Conservation (phyloP, 2,329 filamentous ascomycete species). For the Diaporthe helianthi region DNA sequence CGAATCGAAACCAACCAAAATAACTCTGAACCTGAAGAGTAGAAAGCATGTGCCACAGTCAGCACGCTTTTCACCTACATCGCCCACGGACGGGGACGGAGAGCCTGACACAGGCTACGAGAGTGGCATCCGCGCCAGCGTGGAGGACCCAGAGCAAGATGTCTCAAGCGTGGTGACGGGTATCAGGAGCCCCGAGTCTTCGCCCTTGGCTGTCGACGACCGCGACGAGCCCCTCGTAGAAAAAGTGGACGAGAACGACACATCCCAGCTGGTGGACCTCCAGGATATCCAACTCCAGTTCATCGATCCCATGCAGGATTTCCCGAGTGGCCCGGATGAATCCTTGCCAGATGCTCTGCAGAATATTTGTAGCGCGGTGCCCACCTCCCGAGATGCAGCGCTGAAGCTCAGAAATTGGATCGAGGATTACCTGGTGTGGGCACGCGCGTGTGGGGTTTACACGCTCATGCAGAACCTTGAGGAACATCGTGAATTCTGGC, state of each 20-base stretch:
- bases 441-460: constrained; percentile 44
- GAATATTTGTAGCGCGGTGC: constrained; percentile 39
- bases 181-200: constrained; percentile 13
- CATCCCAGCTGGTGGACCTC: constrained; percentile 34
- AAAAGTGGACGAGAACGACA: constrained; percentile 48
- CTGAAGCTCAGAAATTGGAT: constrained; percentile 57
- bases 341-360: constrained; percentile 40
- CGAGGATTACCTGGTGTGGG: constrained; percentile 53
- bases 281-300: constrained; percentile 39
- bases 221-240: constrained; percentile 54
- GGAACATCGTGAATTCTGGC: constrained; percentile 59
- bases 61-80: constrained; percentile 52
- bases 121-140: constrained; percentile 50
- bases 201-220: constrained; percentile 37
- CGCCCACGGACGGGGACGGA: constrained; percentile 42
- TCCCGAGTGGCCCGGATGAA: constrained; percentile 52
- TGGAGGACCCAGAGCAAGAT: constrained; percentile 54
- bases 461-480: constrained; percentile 52
- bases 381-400: constrained; percentile 36
- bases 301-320: constrained; percentile 52
- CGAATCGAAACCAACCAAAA: constrained; percentile 61
- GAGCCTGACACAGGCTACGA: constrained; percentile 37
- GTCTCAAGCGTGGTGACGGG: constrained; percentile 41
- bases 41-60: constrained; percentile 48
- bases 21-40: constrained; percentile 67